Conservation (phyloP, 805 yeast genomes). For the Candida krabiensis region DNA sequence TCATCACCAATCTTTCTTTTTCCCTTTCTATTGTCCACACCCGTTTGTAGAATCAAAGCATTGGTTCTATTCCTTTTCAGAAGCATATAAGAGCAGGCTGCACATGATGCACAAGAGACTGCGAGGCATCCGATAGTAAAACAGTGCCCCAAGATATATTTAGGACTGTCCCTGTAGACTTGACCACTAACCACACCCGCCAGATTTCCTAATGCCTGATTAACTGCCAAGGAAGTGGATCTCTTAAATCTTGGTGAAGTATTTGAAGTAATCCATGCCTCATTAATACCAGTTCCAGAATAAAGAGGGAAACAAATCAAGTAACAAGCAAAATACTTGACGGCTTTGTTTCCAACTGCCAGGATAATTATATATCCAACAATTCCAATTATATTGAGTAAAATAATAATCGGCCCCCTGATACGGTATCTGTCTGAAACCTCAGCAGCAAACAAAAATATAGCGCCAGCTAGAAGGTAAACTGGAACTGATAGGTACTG, state of each 20-base stretch:
- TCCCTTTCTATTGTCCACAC: background rate
- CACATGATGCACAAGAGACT: background rate
- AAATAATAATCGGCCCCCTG: constrained; percentile 13
- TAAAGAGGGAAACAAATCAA: constrained; percentile 4
- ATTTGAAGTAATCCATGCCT: constrained; percentile 1
- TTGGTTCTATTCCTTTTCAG: background rate
- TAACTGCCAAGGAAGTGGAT: background rate
- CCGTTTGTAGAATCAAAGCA: background rate
- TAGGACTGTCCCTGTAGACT: background rate
- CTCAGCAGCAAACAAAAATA: constrained; percentile 5
- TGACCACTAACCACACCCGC: background rate
- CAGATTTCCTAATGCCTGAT: background rate
- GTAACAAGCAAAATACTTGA: constrained; percentile 19
- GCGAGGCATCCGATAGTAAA: background rate
- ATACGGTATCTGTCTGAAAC: constrained; percentile 10
- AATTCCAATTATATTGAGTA: constrained; percentile 7
- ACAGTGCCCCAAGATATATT: background rate
- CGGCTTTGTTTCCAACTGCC: constrained; percentile 13
- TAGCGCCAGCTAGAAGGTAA: constrained; percentile 13
- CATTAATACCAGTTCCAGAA: constrained; percentile 6
- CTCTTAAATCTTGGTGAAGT: background rate
- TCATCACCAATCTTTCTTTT: background rate
- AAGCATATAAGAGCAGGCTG: background rate
- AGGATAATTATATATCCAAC: constrained; percentile 13
- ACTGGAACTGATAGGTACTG: constrained; percentile 17